A percentile compares a stretch with the other conserved stretches of the same genome.
phyloP scores from a whole-genome alignment of 164 flowering plant species.

The Chimonanthus salicifolius region DNA sequence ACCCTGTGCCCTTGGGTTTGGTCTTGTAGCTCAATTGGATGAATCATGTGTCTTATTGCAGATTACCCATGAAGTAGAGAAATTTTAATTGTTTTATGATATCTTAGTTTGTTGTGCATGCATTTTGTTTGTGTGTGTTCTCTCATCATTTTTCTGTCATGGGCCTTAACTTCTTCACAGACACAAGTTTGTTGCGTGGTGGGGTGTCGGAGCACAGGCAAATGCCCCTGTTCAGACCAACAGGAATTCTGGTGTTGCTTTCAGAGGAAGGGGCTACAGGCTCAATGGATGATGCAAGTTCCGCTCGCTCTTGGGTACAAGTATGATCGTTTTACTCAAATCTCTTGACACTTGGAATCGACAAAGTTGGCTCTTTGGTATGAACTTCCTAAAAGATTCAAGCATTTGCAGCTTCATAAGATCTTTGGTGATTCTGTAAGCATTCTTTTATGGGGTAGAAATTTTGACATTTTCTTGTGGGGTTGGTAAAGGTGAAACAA shows the following conservation, averaged over 20 bases:
- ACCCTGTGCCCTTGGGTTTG: no score
- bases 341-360: not conserved
- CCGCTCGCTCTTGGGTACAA: not conserved
- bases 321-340: not conserved
- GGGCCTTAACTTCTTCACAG: constrained; percentile 31
- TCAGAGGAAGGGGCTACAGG: constrained; percentile 70
- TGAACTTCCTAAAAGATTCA: not conserved
- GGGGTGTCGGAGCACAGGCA: constrained; percentile 49
- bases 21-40: no score
- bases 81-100: no score
- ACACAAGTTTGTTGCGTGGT: constrained; percentile 48
- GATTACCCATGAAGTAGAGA: no score
- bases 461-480: not conserved
- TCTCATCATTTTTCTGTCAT: not conserved
- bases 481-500: not conserved
- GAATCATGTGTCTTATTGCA: no score
- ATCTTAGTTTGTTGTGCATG: no score
- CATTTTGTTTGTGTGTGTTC: no score
- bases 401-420: not conserved
- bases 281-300: constrained; percentile 24
- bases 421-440: not conserved
- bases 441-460: not conserved
- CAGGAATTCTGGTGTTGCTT: constrained; percentile 37
- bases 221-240: constrained; percentile 30
- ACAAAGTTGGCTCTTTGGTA: not conserved